These are phyloP conservation scores for Phytophthora fragariaefolia DNA, from an alignment of 352 stramenopile species.

Conservation along the genomic window DNA sequence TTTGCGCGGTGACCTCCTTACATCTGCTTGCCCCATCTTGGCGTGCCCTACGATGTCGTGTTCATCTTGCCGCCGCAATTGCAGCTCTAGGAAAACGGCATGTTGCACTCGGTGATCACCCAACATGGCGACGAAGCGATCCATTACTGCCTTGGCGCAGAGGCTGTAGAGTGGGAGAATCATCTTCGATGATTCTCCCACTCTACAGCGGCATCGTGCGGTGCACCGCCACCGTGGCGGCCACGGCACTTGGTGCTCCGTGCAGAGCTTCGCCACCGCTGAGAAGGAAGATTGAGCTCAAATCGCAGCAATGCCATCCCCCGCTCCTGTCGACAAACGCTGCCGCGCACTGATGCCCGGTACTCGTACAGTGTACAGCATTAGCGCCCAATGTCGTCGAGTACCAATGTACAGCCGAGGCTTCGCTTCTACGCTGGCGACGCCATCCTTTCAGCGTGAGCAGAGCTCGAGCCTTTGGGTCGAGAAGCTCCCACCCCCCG, in stretches of 20 bases:
- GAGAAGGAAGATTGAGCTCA: conserved; percentile 9
- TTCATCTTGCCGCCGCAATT: neutral
- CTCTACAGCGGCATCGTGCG: conserved; percentile 1
- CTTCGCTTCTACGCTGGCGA: neutral
- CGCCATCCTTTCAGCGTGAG: conserved; percentile 7
- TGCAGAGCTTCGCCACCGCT: neutral
- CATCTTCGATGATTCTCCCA: conserved; percentile 17
- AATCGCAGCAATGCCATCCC: conserved; percentile 3
- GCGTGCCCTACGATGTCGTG: neutral
- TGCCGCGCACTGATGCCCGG: neutral
- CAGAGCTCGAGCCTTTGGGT: no score
- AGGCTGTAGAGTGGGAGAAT: no score
- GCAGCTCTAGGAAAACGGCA: neutral
- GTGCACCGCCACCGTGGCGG: neutral
- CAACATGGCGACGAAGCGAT: conserved; percentile 6
- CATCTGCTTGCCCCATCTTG: conserved; percentile 2
- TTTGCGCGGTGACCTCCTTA: neutral
- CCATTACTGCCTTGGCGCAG: conserved; percentile 25
- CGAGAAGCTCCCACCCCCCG: no score
- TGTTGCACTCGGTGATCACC: conserved; percentile 2
- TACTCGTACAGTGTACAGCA: no score
- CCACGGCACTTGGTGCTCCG: neutral
- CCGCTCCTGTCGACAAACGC: conserved; percentile 9
- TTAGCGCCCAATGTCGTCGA: no score
- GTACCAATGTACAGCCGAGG: no score